Conservation (phyloP, 2,329 filamentous ascomycete genomes). For the Phaeosphaeria sp. region DNA sequence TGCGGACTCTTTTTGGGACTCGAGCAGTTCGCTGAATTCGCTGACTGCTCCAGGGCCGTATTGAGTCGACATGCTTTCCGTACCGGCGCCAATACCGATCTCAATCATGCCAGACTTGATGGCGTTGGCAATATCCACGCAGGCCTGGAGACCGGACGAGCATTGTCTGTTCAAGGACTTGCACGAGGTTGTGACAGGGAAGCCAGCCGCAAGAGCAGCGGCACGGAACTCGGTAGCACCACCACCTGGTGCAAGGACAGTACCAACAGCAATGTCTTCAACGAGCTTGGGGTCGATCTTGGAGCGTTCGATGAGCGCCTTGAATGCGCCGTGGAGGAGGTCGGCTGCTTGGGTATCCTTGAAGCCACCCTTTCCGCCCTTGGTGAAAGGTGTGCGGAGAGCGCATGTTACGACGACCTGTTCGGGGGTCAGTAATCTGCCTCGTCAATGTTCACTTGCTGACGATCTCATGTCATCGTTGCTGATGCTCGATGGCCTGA, state of each 20-base stretch:
- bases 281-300: slow-evolving; percentile 87
- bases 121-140: slow-evolving; percentile 91
- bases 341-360: slow-evolving; percentile 92
- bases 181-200: slow-evolving; percentile 84
- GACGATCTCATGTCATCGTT: not conserved
- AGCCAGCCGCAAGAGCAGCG: slow-evolving; percentile 86
- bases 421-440: not conserved
- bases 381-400: slow-evolving; percentile 90
- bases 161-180: slow-evolving; percentile 93
- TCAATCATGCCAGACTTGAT: slow-evolving; percentile 94
- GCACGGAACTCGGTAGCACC: slow-evolving; percentile 97
- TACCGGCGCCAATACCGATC: slow-evolving; percentile 88
- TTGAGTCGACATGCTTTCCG: slow-evolving; percentile 93
- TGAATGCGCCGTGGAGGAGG: slow-evolving; percentile 82
- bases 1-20: slow-evolving; percentile 78
- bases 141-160: slow-evolving; percentile 89
- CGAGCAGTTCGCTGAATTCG: slow-evolving; percentile 90
- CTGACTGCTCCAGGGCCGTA: slow-evolving; percentile 89
- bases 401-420: slow-evolving; percentile 87
- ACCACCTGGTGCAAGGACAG: slow-evolving; percentile 88
- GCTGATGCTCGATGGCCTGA: not conserved
- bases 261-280: slow-evolving; percentile 91
- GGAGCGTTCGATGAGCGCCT: slow-evolving; percentile 81
- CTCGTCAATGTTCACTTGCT: not conserved
- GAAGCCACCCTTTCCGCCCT: slow-evolving; percentile 90